Evolutionary conservation across 2,329 filamentous ascomycete genomes (phyloP).

Genomic region (Nannizziopsis arthrosporioides): DNA sequence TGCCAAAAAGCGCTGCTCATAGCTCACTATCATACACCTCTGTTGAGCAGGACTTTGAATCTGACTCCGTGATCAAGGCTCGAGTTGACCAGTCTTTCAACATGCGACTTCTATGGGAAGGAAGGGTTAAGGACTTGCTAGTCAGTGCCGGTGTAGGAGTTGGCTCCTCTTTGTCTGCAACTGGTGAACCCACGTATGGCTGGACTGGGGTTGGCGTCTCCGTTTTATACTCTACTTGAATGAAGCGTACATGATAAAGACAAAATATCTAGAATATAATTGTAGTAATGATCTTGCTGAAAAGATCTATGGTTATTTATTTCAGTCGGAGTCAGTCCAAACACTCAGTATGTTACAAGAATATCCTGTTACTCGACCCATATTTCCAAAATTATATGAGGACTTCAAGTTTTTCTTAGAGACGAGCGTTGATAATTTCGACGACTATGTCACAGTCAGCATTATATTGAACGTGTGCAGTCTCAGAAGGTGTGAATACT

Average conservation of each 20-base stretch:
- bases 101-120: conserved; percentile 84
- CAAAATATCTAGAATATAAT: not conserved
- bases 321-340: conserved; percentile 4
- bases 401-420: conserved; percentile 25
- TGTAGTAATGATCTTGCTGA: not conserved
- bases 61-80: conserved; percentile 79
- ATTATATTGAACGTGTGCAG: not conserved
- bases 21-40: conserved; percentile 18
- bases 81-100: conserved; percentile 78
- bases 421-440: conserved; percentile 56
- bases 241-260: not conserved
- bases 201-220: conserved; percentile 35
- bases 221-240: conserved; percentile 33
- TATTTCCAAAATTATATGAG: not conserved
- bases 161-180: conserved; percentile 40
- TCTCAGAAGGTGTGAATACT: conserved; percentile 27
- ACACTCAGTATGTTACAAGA: conserved; percentile 9
- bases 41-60: conserved; percentile 30
- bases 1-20: conserved; percentile 14
- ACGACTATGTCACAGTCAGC: conserved; percentile 37
- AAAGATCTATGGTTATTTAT: not conserved
- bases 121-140: conserved; percentile 78
- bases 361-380: not conserved
- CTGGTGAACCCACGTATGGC: conserved; percentile 23
- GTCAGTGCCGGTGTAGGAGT: conserved; percentile 83